These are phyloP conservation scores for Zymoseptoria tritici DNA, from an alignment of 2,329 filamentous ascomycete species.

Conservation along the genomic window DNA sequence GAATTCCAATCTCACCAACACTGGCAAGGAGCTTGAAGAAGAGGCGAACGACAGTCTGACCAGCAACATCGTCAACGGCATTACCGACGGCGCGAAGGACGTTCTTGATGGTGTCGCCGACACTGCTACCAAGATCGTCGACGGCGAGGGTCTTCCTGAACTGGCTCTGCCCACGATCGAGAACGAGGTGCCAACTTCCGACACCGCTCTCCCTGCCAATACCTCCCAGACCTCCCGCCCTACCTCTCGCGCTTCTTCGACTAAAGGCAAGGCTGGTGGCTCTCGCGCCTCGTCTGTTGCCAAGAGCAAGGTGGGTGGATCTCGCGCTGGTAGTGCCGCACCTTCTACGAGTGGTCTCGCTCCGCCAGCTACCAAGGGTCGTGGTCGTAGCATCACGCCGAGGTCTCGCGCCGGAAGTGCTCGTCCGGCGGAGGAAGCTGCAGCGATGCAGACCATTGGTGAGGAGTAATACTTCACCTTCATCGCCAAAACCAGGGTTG, in stretches of 20 bases:
- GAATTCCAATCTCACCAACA: not conserved
- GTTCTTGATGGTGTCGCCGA: slow-evolving; percentile 16
- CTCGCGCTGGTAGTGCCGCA: slow-evolving; percentile 8
- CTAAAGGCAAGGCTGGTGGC: not conserved
- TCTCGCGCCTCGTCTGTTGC: slow-evolving; percentile 6
- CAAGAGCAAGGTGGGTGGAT: not conserved
- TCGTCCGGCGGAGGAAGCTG: not conserved
- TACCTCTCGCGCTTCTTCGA: slow-evolving; percentile 6
- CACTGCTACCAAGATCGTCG: slow-evolving; percentile 33
- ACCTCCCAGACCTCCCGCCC: slow-evolving; percentile 11
- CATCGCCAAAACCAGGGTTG: not conserved
- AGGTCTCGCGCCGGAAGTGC: slow-evolving; percentile 8
- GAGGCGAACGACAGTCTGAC: slow-evolving; percentile 1
- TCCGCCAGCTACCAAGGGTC: slow-evolving; percentile 3
- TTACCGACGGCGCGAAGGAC: slow-evolving; percentile 1
- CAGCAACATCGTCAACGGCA: not conserved
- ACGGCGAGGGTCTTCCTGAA: slow-evolving; percentile 3
- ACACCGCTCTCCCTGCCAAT: slow-evolving; percentile 7
- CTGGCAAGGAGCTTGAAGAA: not conserved
- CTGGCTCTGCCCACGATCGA: slow-evolving; percentile 4
- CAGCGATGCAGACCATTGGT: slow-evolving; percentile 5
- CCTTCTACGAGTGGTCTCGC: slow-evolving; percentile 8
- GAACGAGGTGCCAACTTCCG: slow-evolving; percentile 7
- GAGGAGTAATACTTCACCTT: not conserved
- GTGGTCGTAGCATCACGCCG: slow-evolving; percentile 12